These are phyloP conservation scores for Trichoderma aggressivum DNA, from an alignment of 2,329 filamentous ascomycete genomes.

Conservation along the genomic window DNA sequence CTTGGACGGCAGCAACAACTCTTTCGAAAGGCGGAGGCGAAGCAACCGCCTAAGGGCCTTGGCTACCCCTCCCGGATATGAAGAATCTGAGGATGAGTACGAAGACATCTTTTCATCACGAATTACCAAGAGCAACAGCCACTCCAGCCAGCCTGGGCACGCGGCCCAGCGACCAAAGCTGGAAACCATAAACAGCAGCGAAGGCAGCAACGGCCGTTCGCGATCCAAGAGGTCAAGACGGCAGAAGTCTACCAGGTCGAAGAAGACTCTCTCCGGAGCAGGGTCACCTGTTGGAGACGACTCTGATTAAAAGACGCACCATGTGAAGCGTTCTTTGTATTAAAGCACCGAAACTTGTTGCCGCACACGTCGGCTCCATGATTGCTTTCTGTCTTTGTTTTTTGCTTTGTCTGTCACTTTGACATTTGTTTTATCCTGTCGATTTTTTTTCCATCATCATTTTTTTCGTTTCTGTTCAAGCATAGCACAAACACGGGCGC, in stretches of 20 bases:
- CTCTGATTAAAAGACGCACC: slow-evolving; percentile 29
- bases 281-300: slow-evolving; percentile 40
- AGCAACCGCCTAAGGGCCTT: slow-evolving; percentile 28
- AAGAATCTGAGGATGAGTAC: slow-evolving; percentile 35
- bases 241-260: slow-evolving; percentile 30
- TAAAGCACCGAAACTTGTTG: not conserved
- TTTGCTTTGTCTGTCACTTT: slow-evolving; percentile 16
- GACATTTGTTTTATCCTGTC: not conserved
- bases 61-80: slow-evolving; percentile 30
- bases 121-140: slow-evolving; percentile 28
- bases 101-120: slow-evolving; percentile 29
- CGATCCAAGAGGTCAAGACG: slow-evolving; percentile 31
- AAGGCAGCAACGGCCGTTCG: slow-evolving; percentile 28
- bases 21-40: slow-evolving; percentile 28
- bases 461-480: slow-evolving; percentile 6
- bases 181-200: slow-evolving; percentile 46
- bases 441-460: not conserved
- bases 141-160: slow-evolving; percentile 30
- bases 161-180: slow-evolving; percentile 43
- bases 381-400: not conserved
- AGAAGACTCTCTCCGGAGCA: slow-evolving; percentile 28
- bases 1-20: slow-evolving; percentile 25
- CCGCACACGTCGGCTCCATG: not conserved
- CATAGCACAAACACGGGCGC: slow-evolving; percentile 12
- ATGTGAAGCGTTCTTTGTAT: slow-evolving; percentile 1